Evolutionary conservation across 208 protist genomes (phyloP), one percentile per base, ranked within the genome.

Genomic region (Spongospora subterranea): DNA sequence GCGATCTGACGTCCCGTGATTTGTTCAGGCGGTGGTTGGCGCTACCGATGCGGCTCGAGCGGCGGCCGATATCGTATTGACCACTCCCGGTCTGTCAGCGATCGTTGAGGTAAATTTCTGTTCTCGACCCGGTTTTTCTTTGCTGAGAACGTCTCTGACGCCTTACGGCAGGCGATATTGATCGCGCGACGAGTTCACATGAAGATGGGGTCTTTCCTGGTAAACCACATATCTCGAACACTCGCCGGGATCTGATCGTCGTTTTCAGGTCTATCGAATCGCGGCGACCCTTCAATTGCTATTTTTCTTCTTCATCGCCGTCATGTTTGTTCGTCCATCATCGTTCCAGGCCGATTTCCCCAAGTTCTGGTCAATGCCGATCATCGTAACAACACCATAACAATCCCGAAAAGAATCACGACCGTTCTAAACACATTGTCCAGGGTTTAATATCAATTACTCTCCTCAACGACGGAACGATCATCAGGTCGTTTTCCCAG

Each of bases 301-400:
- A 6, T 64, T 91, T 20, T 91, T 91, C 89, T 91, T 91, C 50
- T 91, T 91, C 89, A 35, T 91, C 38, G 89, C 89, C 38, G 90
- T 91, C 39, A 41, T 91, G 1, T 45, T 64, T 64, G 38, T 82
- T 13, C 71, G 35, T 43, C 71, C 71, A 43, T 6, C n/a, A 6
- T 6, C 11, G 6, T 43, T 39, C 71, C 6, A 43, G 6, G 17
- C n/a, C 6, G n/a, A 35, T 82, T n/a, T 40, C n/a, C 71, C 71
- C 6, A 43, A 82, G n/a, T 82, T 82, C 71, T 82, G 6, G 17
- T 82, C 71, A 20, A 82, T 82, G 71, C 71, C 71, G 6, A 43
- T 82, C 71, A 82, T 43, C 71, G 71, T 43, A 43, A 35, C 35
- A 20, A 82, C 35, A 39, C 17, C 17, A 6, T 82, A 20, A 82